A percentile compares a stretch with the other conserved stretches of the same genome.
Conservation (phyloP, 148 eudicot species). For the Rhododendron simsii region DNA sequence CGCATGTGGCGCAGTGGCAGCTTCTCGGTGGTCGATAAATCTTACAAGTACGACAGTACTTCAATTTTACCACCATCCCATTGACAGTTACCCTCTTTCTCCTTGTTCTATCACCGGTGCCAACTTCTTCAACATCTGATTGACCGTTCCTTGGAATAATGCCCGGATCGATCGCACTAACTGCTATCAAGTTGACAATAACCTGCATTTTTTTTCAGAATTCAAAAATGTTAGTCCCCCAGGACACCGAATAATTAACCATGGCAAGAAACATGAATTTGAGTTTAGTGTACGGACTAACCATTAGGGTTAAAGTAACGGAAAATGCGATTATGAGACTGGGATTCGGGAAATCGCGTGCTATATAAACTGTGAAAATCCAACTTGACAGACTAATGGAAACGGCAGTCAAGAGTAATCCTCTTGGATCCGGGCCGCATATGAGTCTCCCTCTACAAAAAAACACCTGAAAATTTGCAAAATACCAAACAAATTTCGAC, state of each 20-base stretch:
- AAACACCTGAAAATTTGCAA: slow-evolving; percentile 5
- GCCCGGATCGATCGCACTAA: slow-evolving; percentile 25
- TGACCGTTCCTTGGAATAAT: slow-evolving; percentile 20
- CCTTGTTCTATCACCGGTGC: neutral
- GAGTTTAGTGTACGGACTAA: neutral
- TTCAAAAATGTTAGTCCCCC: neutral
- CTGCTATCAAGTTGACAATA: slow-evolving; percentile 16
- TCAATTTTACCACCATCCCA: slow-evolving; percentile 15
- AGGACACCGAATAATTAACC: neutral
- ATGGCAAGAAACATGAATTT: too few species aligned
- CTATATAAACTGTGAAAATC: slow-evolving; percentile 15
- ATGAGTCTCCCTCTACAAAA: slow-evolving; percentile 16
- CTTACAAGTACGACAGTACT: slow-evolving; percentile 24
- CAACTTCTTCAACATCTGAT: neutral
- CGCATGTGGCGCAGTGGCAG: slow-evolving; percentile 27
- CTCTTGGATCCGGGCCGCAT: slow-evolving; percentile 21
- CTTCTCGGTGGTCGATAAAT: slow-evolving; percentile 28
- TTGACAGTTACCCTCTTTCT: slow-evolving; percentile 11
- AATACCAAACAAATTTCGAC: neutral
- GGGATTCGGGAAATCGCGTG: slow-evolving; percentile 6
- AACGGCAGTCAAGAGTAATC: slow-evolving; percentile 15
- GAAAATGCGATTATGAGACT: neutral
- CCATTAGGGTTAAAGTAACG: slow-evolving; percentile 5
- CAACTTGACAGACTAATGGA: slow-evolving; percentile 21
- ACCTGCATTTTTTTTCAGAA: slow-evolving; percentile 9